Evolutionary conservation across 2,329 filamentous ascomycete genomes (phyloP).

Genomic region (Trichoderma citrinoviride): DNA sequence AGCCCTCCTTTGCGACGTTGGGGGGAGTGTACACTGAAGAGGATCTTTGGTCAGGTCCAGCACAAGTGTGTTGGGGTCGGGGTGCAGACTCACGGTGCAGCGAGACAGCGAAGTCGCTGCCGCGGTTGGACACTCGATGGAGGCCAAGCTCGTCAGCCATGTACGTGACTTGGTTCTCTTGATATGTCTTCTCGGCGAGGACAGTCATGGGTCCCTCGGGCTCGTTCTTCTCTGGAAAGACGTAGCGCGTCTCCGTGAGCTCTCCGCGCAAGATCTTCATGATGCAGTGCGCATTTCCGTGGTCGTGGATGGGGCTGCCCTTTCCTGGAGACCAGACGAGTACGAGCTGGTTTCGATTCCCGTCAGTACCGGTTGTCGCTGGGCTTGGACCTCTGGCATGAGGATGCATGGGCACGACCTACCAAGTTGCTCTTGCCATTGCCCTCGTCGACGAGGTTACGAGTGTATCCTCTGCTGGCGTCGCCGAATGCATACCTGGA

Average conservation of each 20-base stretch:
- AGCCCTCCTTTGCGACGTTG: constrained; percentile 80
- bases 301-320: constrained; percentile 82
- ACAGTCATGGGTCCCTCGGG: constrained; percentile 58
- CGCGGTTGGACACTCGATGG: constrained; percentile 76
- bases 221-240: constrained; percentile 57
- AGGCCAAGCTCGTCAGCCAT: constrained; percentile 89
- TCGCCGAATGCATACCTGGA: constrained; percentile 71
- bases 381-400: background rate
- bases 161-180: constrained; percentile 75
- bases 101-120: constrained; percentile 75
- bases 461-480: constrained; percentile 68
- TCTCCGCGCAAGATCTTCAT: constrained; percentile 84
- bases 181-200: constrained; percentile 65
- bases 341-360: constrained; percentile 58
- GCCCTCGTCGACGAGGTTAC: constrained; percentile 86
- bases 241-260: constrained; percentile 78
- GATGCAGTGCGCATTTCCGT: constrained; percentile 83
- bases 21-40: constrained; percentile 75
- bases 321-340: constrained; percentile 87
- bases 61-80: constrained; percentile 32
- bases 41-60: constrained; percentile 31
- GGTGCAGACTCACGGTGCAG: constrained; percentile 62
- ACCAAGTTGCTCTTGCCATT: constrained; percentile 77
- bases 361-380: constrained; percentile 21
- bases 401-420: constrained; percentile 30